Evolutionary conservation across 768 basidiomycete genomes (phyloP).

Genomic region (Lenzites betulinus): DNA sequence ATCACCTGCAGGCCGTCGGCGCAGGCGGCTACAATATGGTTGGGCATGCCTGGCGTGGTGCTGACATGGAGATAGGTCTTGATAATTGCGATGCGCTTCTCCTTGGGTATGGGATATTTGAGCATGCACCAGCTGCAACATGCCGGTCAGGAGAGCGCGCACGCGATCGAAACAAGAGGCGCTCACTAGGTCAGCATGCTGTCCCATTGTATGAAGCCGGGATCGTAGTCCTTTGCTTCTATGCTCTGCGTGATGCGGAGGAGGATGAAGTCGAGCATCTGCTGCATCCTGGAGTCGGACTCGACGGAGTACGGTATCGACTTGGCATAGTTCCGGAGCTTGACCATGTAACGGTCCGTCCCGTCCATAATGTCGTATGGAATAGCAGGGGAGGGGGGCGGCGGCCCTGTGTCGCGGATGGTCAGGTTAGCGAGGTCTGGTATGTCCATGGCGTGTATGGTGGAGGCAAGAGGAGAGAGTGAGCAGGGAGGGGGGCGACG

Average conservation of each 20-base stretch:
- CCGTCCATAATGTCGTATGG: constrained; percentile 36
- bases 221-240: constrained; percentile 80
- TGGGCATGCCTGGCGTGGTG: constrained; percentile 75
- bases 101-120: constrained; percentile 85
- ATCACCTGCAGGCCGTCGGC: constrained; percentile 62
- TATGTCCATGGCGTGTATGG: constrained; percentile 41
- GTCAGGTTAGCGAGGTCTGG: constrained; percentile 51
- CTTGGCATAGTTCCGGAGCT: constrained; percentile 61
- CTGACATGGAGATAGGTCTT: constrained; percentile 79
- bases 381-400: constrained; percentile 25
- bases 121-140: constrained; percentile 71
- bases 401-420: constrained; percentile 42
- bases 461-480: constrained; percentile 20
- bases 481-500: constrained; percentile 28
- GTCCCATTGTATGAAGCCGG: constrained; percentile 81
- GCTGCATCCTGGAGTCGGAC: constrained; percentile 71
- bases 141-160: constrained; percentile 9
- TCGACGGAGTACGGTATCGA: constrained; percentile 80
- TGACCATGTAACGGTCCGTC: constrained; percentile 54
- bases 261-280: constrained; percentile 73
- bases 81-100: constrained; percentile 70
- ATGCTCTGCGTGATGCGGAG: constrained; percentile 70
- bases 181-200: constrained; percentile 73
- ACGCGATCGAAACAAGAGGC: constrained; percentile 1
- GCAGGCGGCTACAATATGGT: constrained; percentile 64